A percentile compares a stretch with the other conserved stretches of the same genome.
Evolutionary conservation across 192 early-diverging fungal species (phyloP).

Genomic region (Coemansia sp.): DNA sequence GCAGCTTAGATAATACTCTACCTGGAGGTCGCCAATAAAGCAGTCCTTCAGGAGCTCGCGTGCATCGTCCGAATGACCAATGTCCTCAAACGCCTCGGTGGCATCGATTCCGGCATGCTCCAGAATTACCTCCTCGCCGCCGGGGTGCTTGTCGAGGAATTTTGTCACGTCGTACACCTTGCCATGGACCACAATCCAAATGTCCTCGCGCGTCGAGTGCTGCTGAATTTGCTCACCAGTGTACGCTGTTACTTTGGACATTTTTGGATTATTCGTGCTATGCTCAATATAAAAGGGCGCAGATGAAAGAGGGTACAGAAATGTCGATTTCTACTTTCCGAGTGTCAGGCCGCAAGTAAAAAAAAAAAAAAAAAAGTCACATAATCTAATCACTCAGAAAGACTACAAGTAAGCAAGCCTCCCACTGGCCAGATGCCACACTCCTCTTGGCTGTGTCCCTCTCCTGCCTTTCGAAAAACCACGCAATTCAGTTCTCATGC

Average conservation of each 20-base stretch:
- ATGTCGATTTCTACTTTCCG: neutral
- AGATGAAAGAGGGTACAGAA: too few relatives aligned
- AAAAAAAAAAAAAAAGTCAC: neutral
- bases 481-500: neutral
- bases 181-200: constrained; percentile 77
- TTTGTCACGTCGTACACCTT: constrained; percentile 80
- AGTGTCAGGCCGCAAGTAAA: neutral
- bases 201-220: constrained; percentile 70
- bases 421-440: too few relatives aligned
- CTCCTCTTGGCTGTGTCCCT: too few relatives aligned
- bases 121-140: constrained; percentile 94
- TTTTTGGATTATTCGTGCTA: constrained; percentile 11
- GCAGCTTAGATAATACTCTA: neutral
- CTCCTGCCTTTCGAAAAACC: neutral
- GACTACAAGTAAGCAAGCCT: neutral
- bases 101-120: constrained; percentile 90
- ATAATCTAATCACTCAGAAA: neutral
- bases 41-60: constrained; percentile 75
- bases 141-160: constrained; percentile 92
- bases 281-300: neutral
- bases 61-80: constrained; percentile 96
- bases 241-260: constrained; percentile 59
- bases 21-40: constrained; percentile 72
- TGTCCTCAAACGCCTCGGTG: constrained; percentile 93
- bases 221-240: constrained; percentile 67